These are phyloP conservation scores for Blastobotrys buckinghamii DNA, from an alignment of 1,139 yeast species.

Conservation along the genomic window DNA sequence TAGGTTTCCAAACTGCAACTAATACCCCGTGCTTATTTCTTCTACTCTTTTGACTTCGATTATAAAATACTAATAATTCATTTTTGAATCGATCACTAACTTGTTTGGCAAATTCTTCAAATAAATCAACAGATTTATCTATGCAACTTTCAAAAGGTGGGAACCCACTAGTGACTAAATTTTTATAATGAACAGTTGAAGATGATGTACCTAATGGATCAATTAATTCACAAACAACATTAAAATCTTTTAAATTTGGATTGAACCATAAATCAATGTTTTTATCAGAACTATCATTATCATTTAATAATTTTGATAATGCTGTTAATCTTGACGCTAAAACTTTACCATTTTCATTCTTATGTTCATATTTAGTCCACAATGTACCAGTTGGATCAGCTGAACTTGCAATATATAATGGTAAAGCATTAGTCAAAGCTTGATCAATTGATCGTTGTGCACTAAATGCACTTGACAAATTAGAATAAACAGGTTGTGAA, in stretches of 20 bases:
- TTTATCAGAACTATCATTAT: slow-evolving; percentile 26
- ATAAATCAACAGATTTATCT: slow-evolving; percentile 23
- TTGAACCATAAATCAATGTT: slow-evolving; percentile 42
- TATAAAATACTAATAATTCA: slow-evolving; percentile 53
- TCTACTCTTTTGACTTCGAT: slow-evolving; percentile 16
- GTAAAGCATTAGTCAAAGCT: slow-evolving; percentile 59
- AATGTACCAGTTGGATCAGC: slow-evolving; percentile 78
- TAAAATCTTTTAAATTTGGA: slow-evolving; percentile 81
- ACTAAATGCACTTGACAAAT: slow-evolving; percentile 57
- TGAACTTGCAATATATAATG: slow-evolving; percentile 74
- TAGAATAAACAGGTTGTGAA: slow-evolving; percentile 55
- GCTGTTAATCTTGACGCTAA: slow-evolving; percentile 86
- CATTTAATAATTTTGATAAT: slow-evolving; percentile 63
- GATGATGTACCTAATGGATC: slow-evolving; percentile 28
- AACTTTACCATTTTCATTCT: slow-evolving; percentile 44
- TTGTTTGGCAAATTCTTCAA: slow-evolving; percentile 29
- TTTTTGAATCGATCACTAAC: slow-evolving; percentile 36
- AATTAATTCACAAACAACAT: slow-evolving; percentile 61
- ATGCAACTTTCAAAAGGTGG: slow-evolving; percentile 25
- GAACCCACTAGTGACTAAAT: slow-evolving; percentile 36
- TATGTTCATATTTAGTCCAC: slow-evolving; percentile 67
- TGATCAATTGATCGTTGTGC: slow-evolving; percentile 74
- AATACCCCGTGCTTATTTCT: slow-evolving; percentile 38
- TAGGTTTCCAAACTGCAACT: slow-evolving; percentile 77
- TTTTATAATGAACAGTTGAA: slow-evolving; percentile 46